Percentiles rank a stretch among this genome's conserved stretches.
Conservation (phyloP, 2,329 filamentous ascomycete genomes). For the Colletotrichum sp. region DNA sequence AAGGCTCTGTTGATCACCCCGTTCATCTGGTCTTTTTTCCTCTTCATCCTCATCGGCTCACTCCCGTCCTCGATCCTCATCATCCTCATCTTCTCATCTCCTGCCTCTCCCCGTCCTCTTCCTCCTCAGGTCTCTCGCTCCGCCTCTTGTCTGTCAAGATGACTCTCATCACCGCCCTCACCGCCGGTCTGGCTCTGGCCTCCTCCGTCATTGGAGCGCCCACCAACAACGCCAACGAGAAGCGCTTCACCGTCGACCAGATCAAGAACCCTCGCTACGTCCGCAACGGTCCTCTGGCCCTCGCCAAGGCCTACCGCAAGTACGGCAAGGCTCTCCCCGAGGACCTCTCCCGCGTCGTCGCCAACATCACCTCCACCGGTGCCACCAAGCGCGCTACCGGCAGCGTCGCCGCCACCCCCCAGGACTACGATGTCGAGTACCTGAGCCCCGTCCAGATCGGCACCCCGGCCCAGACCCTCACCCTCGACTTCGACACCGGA, state of each 20-base stretch:
- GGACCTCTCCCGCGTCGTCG: slow-evolving; percentile 30
- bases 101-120: not conserved
- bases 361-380: slow-evolving; percentile 19
- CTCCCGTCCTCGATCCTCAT: not conserved
- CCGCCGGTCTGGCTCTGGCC: slow-evolving; percentile 23
- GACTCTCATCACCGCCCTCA: slow-evolving; percentile 13
- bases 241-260: slow-evolving; percentile 36
- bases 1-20: not conserved
- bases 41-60: not conserved
- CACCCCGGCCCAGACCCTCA: slow-evolving; percentile 45
- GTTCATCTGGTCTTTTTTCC: not conserved
- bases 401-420: slow-evolving; percentile 30
- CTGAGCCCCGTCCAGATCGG: slow-evolving; percentile 46
- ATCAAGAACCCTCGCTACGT: slow-evolving; percentile 38
- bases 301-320: slow-evolving; percentile 43
- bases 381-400: slow-evolving; percentile 32
- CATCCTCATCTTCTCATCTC: not conserved
- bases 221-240: slow-evolving; percentile 12
- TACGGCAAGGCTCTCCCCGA: slow-evolving; percentile 34
- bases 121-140: not conserved
- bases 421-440: slow-evolving; percentile 39
- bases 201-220: slow-evolving; percentile 25
- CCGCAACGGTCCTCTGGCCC: slow-evolving; percentile 34
- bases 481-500: slow-evolving; percentile 51
- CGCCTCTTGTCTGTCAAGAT: not conserved